Evolutionary conservation across 169 alveolate species (phyloP), one percentile per base, ranked within the genome.

Genomic region (Eimeria maxima): DNA sequence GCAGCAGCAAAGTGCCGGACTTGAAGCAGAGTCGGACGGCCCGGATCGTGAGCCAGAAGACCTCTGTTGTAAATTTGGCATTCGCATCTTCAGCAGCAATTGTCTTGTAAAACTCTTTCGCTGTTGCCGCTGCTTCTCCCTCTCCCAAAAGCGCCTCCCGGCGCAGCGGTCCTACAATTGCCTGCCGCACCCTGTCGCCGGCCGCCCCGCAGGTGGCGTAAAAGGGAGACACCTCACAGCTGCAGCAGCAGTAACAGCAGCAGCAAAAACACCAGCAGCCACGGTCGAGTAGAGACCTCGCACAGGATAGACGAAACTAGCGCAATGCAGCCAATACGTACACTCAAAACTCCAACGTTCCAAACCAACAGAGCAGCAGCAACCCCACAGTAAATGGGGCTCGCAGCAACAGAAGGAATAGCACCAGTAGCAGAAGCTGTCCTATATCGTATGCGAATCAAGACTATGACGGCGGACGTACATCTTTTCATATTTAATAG

Each of bases 1-100:
- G 86, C 53, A 74, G 57, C 86, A 74, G 86, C 1, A 29, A 18
- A 13, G 24, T 18, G 45, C 97, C 90, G 11, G 98, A 99, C 86
- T 97, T 96, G 95, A 98, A 97, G 92, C 98, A 94, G 93, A 97
- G 97, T n/a, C 97, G 97, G 11, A 98, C 44, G 13, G 98, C 97
- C 80, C 97, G 97, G 83, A 97, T 89, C 4, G 98, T 96, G 71
- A 97, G 94, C 99, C 99, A 98, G 95, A 98, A 98, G 14, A 98
- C 97, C 80, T 98, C 98, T 2, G 99, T 96, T 44, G 98, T 96
- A 95, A 98, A 98, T 83, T 98, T 98, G 13, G 98, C 96, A 22
- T 96, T 96, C 29, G 96, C 97, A 27, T 74, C 76, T 2, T 69
- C 45, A 69, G 94, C 63, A 71, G 95, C 96, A 73, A 81, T 44